phyloP scores from a whole-genome alignment of 1,139 yeast genomes.

The Taiozyma onychis region DNA sequence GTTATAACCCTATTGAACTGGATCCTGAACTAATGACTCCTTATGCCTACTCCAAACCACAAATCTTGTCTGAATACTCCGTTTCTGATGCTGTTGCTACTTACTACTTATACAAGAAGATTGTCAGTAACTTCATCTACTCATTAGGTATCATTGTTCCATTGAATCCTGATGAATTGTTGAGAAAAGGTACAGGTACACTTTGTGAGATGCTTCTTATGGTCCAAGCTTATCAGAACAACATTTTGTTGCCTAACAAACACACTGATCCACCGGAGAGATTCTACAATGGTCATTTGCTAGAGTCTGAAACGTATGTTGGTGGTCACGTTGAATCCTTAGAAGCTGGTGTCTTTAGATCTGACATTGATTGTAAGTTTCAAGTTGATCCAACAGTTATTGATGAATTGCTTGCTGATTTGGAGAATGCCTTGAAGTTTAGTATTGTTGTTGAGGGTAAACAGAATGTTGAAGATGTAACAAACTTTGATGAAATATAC shows the following conservation, averaged over 20 bases:
- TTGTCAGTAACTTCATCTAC: constrained; percentile 95
- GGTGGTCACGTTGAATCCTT: constrained; percentile 98
- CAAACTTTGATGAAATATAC: constrained; percentile 72
- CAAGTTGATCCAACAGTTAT: constrained; percentile 75
- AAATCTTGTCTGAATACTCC: constrained; percentile 87
- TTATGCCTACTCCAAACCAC: constrained; percentile 92
- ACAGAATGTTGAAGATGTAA: constrained; percentile 65
- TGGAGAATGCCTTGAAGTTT: constrained; percentile 74
- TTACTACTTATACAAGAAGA: constrained; percentile 90
- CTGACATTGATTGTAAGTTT: constrained; percentile 76
- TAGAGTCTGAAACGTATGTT: constrained; percentile 95
- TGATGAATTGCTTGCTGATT: constrained; percentile 69
- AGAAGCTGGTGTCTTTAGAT: constrained; percentile 96
- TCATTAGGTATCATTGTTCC: constrained; percentile 96
- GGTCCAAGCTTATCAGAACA: constrained; percentile 88
- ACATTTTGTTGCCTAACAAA: constrained; percentile 84
- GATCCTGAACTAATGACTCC: constrained; percentile 99
- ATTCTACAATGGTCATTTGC: constrained; percentile 87
- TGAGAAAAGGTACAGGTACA: constrained; percentile 97
- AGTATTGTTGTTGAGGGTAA: constrained; percentile 81
- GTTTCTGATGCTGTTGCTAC: constrained; percentile 99
- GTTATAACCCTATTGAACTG: constrained; percentile 92
- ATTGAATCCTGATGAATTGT: constrained; percentile 90
- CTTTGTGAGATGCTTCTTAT: constrained; percentile 94
- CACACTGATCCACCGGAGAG: constrained; percentile 89